phyloP scores from a whole-genome alignment of 306 rosid species.

The Pyrus bretschneideri region DNA sequence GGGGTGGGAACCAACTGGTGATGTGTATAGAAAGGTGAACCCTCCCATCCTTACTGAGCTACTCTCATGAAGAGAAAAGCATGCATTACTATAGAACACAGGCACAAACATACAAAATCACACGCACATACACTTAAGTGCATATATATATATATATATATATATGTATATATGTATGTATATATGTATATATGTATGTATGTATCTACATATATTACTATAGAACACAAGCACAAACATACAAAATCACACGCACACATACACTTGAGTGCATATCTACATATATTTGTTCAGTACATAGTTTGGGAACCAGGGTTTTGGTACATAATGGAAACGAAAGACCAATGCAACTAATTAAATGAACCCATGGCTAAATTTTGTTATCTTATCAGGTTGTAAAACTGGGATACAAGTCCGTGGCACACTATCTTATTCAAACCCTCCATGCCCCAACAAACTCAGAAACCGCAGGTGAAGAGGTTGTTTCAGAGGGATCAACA shows the following conservation, averaged over 20 bases:
- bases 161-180: too few species aligned
- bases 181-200: too few species aligned
- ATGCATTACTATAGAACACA: not conserved
- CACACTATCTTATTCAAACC: slow-evolving; percentile 47
- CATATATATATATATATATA: not conserved
- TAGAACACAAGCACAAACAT: not conserved
- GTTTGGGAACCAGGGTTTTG: not conserved
- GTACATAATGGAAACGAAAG: not conserved
- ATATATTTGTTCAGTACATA: not conserved
- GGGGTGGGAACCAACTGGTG: slow-evolving; percentile 73
- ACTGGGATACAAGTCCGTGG: slow-evolving; percentile 45
- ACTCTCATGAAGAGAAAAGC: not conserved
- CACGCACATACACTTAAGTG: not conserved
- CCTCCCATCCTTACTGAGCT: not conserved
- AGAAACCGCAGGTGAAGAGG: slow-evolving; percentile 10
- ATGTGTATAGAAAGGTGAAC: slow-evolving; percentile 53
- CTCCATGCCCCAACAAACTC: not conserved
- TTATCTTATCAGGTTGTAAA: slow-evolving; percentile 21
- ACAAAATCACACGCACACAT: not conserved
- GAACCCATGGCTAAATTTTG: not conserved
- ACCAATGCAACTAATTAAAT: not conserved
- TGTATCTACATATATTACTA: too few species aligned
- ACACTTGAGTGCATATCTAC: not conserved
- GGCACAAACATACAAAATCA: not conserved
- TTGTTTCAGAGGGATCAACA: slow-evolving; percentile 3